Evolutionary conservation across 2,329 filamentous ascomycete genomes (phyloP).

Genomic region (Passalora sequoiae): DNA sequence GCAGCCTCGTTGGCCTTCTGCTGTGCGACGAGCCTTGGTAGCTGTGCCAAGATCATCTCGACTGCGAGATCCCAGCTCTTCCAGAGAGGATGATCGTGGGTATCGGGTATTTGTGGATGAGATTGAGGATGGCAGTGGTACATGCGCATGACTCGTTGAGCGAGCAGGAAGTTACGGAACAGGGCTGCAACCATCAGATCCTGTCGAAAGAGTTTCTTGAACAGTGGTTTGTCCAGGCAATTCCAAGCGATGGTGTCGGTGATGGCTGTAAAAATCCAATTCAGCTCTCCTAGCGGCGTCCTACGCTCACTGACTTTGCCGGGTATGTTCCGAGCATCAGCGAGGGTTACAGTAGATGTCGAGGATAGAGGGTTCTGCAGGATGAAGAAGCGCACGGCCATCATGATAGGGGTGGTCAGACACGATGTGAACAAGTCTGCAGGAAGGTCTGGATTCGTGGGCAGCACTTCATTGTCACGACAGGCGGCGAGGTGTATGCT

Average conservation of each 20-base stretch:
- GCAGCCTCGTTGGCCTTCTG: slow-evolving; percentile 55
- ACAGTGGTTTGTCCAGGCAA: slow-evolving; percentile 78
- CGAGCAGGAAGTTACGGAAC: slow-evolving; percentile 91
- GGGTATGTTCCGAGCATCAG: slow-evolving; percentile 81
- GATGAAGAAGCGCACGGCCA: slow-evolving; percentile 94
- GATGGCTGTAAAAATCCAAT: slow-evolving; percentile 99
- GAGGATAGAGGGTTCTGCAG: slow-evolving; percentile 75
- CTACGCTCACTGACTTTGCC: slow-evolving; percentile 87
- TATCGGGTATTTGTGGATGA: slow-evolving; percentile 85
- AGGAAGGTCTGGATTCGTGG: slow-evolving; percentile 87
- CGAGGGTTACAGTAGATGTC: slow-evolving; percentile 59
- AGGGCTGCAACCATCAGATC: slow-evolving; percentile 98
- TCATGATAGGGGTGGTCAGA: slow-evolving; percentile 93
- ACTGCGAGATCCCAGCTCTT: slow-evolving; percentile 96
- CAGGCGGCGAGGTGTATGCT: slow-evolving; percentile 92
- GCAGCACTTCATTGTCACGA: slow-evolving; percentile 81
- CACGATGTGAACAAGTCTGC: slow-evolving; percentile 95
- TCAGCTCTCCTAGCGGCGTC: slow-evolving; percentile 90
- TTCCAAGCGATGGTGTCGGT: slow-evolving; percentile 99
- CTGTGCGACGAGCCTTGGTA: slow-evolving; percentile 75
- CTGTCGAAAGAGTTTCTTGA: slow-evolving; percentile 95
- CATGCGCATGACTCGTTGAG: slow-evolving; percentile 90
- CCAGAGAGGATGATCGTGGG: slow-evolving; percentile 91
- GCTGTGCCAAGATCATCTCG: slow-evolving; percentile 85
- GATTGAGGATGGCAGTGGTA: slow-evolving; percentile 95